These are phyloP conservation scores for Austroboletus festivus DNA, from an alignment of 768 basidiomycete species.

Conservation along the genomic window DNA sequence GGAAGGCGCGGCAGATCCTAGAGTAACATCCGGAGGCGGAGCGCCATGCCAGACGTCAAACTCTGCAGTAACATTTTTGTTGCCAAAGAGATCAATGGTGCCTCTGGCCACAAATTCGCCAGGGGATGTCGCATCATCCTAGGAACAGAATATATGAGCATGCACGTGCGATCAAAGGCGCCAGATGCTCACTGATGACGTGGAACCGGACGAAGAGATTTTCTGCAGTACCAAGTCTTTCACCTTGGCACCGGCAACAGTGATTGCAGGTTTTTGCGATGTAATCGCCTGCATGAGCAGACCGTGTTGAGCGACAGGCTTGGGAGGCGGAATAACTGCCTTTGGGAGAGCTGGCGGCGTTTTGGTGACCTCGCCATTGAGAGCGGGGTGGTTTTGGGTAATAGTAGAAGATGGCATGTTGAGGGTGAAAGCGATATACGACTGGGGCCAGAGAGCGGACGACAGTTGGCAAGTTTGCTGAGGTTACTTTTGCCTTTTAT, in stretches of 20 bases:
- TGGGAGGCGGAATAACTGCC: neutral
- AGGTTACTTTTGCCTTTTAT: no score
- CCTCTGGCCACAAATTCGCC: slow-evolving; percentile 1
- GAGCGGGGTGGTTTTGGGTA: neutral
- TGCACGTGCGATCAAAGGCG: neutral
- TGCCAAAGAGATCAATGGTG: slow-evolving; percentile 3
- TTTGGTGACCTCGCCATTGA: neutral
- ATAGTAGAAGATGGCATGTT: neutral
- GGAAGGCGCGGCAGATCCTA: neutral
- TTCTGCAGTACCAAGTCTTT: neutral
- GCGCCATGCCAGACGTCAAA: slow-evolving; percentile 5
- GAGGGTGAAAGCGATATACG: no score
- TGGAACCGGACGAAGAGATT: no score
- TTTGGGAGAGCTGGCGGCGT: neutral
- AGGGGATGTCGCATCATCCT: neutral
- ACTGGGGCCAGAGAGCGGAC: no score
- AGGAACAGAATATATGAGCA: neutral
- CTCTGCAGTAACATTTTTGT: slow-evolving; percentile 1
- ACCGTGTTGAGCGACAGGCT: neutral
- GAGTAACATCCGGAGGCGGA: slow-evolving; percentile 1
- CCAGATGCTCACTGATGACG: neutral
- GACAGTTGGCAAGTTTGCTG: no score
- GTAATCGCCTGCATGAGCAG: neutral
- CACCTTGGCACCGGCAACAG: neutral
- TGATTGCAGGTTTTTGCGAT: neutral